Conservation (phyloP, 2,329 filamentous ascomycete species). For the Raffaelea ambrosiae region DNA sequence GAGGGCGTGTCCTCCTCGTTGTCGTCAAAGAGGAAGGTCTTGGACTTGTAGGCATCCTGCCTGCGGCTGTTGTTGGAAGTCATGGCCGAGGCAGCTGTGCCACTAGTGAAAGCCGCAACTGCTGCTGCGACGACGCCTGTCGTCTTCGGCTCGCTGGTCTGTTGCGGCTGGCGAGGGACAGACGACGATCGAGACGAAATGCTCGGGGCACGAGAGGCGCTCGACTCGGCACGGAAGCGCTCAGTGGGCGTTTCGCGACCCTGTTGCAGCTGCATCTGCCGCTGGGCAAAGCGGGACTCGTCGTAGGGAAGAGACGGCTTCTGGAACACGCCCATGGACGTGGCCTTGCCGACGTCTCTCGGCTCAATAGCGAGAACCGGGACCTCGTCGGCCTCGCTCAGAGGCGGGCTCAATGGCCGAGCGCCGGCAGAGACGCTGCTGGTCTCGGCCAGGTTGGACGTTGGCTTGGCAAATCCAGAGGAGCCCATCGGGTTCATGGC, state of each 20-base stretch:
- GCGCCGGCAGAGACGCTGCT: conserved; percentile 26
- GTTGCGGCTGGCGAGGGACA: conserved; percentile 23
- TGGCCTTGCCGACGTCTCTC: conserved; percentile 73
- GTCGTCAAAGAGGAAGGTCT: conserved; percentile 31
- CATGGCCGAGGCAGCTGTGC: background rate
- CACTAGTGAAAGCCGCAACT: conserved; percentile 1
- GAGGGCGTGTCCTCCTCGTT: conserved; percentile 22
- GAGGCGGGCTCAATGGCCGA: conserved; percentile 58
- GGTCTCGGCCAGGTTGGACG: conserved; percentile 26
- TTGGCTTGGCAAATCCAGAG: conserved; percentile 4
- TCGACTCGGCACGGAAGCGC: conserved; percentile 36
- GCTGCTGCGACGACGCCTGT: conserved; percentile 20
- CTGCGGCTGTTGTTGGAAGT: background rate
- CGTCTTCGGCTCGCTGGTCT: conserved; percentile 12
- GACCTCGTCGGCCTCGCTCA: conserved; percentile 63
- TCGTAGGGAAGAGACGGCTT: conserved; percentile 72
- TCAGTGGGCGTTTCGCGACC: conserved; percentile 56
- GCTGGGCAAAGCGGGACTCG: conserved; percentile 74
- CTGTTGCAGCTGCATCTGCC: conserved; percentile 72
- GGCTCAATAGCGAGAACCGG: conserved; percentile 59
- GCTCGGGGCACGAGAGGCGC: conserved; percentile 27
- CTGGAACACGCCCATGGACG: conserved; percentile 54
- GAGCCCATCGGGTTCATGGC: conserved; percentile 25
- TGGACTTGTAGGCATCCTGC: conserved; percentile 22
- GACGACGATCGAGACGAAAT: conserved; percentile 39